Percentiles rank a stretch among this genome's conserved stretches.
Conservation (phyloP, 148 eudicot genomes). For the Rhododendron molle region DNA sequence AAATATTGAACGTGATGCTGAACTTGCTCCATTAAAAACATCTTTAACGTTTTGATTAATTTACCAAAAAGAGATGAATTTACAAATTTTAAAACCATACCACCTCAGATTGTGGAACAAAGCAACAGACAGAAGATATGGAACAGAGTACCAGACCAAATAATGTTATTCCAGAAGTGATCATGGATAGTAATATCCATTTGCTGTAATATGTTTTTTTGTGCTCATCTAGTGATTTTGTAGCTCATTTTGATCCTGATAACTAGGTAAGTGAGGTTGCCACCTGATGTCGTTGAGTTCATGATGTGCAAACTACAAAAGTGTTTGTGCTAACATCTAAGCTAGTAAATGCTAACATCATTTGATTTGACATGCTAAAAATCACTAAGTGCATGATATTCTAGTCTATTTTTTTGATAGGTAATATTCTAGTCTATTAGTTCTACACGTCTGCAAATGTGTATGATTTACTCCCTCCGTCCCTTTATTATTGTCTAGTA, state of each 20-base stretch:
- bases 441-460: not conserved
- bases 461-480: too few species aligned
- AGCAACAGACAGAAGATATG: not conserved
- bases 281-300: not conserved
- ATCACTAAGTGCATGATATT: not conserved
- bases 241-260: not conserved
- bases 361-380: not conserved
- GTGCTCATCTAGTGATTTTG: not conserved
- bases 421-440: not conserved
- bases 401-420: not conserved
- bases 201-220: not conserved
- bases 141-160: too few species aligned
- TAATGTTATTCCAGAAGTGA: not conserved
- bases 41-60: not conserved
- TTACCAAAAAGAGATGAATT: not conserved
- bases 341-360: not conserved
- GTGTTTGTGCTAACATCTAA: not conserved
- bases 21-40: not conserved
- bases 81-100: not conserved
- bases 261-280: not conserved
- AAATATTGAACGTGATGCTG: not conserved
- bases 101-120: not conserved
- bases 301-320: not conserved
- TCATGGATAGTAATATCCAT: not conserved
- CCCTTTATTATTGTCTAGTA: too few species aligned